Evolutionary conservation across 2,329 filamentous ascomycete species (phyloP).

Genomic region (Epicoccum sorghinum): DNA sequence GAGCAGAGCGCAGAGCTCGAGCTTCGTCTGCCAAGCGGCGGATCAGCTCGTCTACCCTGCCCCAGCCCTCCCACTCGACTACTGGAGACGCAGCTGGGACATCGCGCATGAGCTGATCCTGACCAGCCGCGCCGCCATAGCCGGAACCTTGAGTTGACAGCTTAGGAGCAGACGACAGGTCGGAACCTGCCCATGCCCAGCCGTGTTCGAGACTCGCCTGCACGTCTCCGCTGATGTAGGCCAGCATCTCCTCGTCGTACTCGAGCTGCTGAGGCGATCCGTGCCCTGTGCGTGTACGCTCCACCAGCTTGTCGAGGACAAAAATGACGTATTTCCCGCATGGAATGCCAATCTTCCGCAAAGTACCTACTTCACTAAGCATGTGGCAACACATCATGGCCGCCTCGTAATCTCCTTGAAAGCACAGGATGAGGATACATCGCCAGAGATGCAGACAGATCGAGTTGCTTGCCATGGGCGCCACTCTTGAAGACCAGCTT

Average conservation of each 20-base stretch:
- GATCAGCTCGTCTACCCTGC: slow-evolving; percentile 69
- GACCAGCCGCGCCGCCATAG: slow-evolving; percentile 9
- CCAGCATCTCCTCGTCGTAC: slow-evolving; percentile 84
- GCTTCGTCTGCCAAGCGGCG: slow-evolving; percentile 60
- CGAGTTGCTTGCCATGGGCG: slow-evolving; percentile 73
- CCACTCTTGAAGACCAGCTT: slow-evolving; percentile 63
- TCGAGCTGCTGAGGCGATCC: slow-evolving; percentile 53
- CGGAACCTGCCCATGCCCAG: slow-evolving; percentile 76
- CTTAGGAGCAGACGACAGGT: slow-evolving; percentile 25
- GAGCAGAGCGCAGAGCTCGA: slow-evolving; percentile 29
- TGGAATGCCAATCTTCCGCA: slow-evolving; percentile 73
- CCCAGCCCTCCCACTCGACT: slow-evolving; percentile 82
- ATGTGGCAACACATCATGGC: slow-evolving; percentile 76
- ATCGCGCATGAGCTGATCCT: slow-evolving; percentile 40
- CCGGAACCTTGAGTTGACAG: no score
- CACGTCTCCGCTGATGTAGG: slow-evolving; percentile 83
- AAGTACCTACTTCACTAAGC: slow-evolving; percentile 71
- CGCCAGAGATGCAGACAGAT: slow-evolving; percentile 87
- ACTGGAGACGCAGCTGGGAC: slow-evolving; percentile 56
- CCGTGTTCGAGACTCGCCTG: slow-evolving; percentile 78
- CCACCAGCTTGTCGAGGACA: slow-evolving; percentile 73
- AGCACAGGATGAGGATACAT: slow-evolving; percentile 78
- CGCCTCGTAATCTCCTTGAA: slow-evolving; percentile 73
- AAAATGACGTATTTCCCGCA: slow-evolving; percentile 84
- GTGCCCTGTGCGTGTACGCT: slow-evolving; percentile 56